Percentiles rank a stretch among this genome's conserved stretches.
These are phyloP conservation scores for Suhomyces pyralidae DNA, from an alignment of 805 yeast species.

Conservation along the genomic window DNA sequence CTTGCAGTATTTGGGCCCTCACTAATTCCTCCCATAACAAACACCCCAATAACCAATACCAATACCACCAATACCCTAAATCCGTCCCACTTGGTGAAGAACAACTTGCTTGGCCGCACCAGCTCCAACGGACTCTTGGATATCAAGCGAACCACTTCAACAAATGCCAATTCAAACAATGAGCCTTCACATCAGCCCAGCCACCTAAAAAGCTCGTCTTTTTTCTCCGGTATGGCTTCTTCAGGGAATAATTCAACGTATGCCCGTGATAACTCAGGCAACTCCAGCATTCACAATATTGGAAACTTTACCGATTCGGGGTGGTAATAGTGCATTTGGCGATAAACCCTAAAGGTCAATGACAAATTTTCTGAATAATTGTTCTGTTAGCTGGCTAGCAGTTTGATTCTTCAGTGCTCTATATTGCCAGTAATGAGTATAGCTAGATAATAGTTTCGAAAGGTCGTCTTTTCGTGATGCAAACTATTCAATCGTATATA, in stretches of 20 bases:
- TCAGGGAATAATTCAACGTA: neutral
- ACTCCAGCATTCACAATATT: conserved; percentile 9
- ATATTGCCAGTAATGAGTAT: neutral
- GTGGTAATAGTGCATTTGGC: conserved; percentile 6
- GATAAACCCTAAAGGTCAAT: too few relatives aligned
- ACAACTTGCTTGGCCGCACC: neutral
- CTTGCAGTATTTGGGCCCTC: conserved; percentile 3
- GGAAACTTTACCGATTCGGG: conserved; percentile 11
- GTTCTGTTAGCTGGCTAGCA: conserved; percentile 2
- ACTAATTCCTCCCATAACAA: conserved; percentile 13
- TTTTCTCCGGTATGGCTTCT: conserved; percentile 1
- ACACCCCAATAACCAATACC: neutral
- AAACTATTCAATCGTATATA: too few relatives aligned
- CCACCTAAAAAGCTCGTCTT: conserved; percentile 1
- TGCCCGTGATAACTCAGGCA: neutral
- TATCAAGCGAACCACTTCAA: neutral
- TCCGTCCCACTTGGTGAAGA: conserved; percentile 21
- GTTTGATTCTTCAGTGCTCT: neutral
- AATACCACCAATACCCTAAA: conserved; percentile 17
- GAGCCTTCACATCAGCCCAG: neutral
- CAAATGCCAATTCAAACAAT: too few relatives aligned
- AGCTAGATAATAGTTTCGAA: too few relatives aligned
- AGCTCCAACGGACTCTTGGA: conserved; percentile 3
- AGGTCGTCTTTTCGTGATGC: too few relatives aligned
- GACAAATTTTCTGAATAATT: too few relatives aligned